Conservation (phyloP, 2,329 filamentous ascomycete genomes). For the Pseudopithomyces maydicus region DNA sequence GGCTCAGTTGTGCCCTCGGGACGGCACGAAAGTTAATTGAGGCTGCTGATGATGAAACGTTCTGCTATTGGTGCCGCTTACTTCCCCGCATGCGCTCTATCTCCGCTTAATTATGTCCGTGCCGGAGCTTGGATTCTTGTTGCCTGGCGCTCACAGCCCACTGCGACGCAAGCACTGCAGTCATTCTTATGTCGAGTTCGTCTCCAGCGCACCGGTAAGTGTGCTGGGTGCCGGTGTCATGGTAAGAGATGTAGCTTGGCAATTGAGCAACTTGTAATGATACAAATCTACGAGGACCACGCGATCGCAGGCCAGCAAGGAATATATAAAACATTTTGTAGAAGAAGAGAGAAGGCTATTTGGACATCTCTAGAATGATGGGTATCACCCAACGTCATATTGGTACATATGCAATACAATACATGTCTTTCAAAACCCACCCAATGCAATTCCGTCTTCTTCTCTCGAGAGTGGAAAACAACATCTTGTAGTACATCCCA, state of each 20-base stretch:
- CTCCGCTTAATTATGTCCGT: not conserved
- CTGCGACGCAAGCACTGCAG: not conserved
- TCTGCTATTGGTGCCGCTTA: not conserved
- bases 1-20: too few relatives aligned
- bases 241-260: too few relatives aligned
- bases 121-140: not conserved
- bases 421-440: not conserved
- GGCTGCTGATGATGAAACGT: not conserved
- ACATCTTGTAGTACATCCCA: slow-evolving; percentile 11
- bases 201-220: not conserved
- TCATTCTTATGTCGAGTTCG: too few relatives aligned
- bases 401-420: slow-evolving; percentile 8
- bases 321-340: too few relatives aligned
- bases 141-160: not conserved
- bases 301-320: too few relatives aligned
- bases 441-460: slow-evolving; percentile 9
- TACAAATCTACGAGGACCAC: too few relatives aligned
- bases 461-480: slow-evolving; percentile 21
- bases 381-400: not conserved
- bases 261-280: too few relatives aligned
- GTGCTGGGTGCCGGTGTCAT: too few relatives aligned
- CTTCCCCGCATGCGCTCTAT: not conserved
- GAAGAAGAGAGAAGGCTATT: too few relatives aligned
- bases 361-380: too few relatives aligned
- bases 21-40: not conserved